Percentiles rank a stretch among this genome's conserved stretches.
phyloP scores from a whole-genome alignment of 164 flowering plant genomes.

The Sextonia rubra region DNA sequence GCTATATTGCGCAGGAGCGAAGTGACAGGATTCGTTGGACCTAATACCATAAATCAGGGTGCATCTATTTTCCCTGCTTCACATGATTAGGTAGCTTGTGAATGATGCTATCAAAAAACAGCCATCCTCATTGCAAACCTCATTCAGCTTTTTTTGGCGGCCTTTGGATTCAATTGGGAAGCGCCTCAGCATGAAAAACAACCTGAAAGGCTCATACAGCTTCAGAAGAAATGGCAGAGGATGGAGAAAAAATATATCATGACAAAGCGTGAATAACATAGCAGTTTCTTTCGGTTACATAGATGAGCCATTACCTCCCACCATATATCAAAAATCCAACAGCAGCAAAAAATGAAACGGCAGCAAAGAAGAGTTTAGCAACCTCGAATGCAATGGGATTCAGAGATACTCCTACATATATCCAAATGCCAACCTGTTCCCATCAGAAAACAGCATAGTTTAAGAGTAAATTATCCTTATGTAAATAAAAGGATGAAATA shows the following conservation, averaged over 20 bases:
- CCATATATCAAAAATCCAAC: slow-evolving; percentile 79
- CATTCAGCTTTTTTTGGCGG: slow-evolving; percentile 70
- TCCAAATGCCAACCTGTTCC: slow-evolving; percentile 62
- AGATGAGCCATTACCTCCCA: slow-evolving; percentile 54
- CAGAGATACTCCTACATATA: slow-evolving; percentile 30
- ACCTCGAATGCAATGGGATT: slow-evolving; percentile 34
- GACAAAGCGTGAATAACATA: neutral
- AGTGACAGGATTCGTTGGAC: neutral
- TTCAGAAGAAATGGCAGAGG: neutral
- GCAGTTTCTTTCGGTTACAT: neutral
- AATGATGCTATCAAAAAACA: neutral
- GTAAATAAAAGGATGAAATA: too few species aligned
- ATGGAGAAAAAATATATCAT: neutral
- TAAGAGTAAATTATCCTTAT: neutral
- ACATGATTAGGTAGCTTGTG: neutral
- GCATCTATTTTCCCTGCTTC: neutral
- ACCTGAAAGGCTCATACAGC: slow-evolving; percentile 26
- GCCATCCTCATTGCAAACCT: slow-evolving; percentile 35
- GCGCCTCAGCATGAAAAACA: slow-evolving; percentile 70
- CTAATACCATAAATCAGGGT: neutral
- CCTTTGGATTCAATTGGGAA: slow-evolving; percentile 86
- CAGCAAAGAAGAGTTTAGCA: slow-evolving; percentile 65
- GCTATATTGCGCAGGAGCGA: neutral
- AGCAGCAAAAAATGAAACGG: slow-evolving; percentile 66
- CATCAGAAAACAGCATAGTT: neutral